Evolutionary conservation across 2,329 filamentous ascomycete genomes (phyloP).

Genomic region (Ophiocordyceps camponoti-floridani): DNA sequence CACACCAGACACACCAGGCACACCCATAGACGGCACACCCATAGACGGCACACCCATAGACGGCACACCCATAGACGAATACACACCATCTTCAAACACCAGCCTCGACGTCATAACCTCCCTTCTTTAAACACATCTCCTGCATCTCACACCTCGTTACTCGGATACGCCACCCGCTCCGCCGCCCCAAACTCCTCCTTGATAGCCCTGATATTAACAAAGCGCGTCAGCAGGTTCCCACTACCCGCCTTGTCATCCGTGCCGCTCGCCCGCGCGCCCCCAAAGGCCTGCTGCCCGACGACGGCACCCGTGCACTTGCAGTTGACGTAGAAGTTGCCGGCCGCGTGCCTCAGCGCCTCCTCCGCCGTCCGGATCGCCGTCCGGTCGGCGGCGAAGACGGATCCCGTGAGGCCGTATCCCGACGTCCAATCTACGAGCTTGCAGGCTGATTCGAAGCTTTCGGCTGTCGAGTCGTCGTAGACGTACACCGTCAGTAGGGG

Average conservation of each 20-base stretch:
- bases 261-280: constrained; percentile 47
- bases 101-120: too few relatives aligned
- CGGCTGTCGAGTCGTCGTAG: constrained; percentile 48
- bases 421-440: constrained; percentile 51
- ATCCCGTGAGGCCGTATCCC: constrained; percentile 63
- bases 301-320: constrained; percentile 64
- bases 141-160: constrained; percentile 40
- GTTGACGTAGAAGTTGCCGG: constrained; percentile 78
- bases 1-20: too few relatives aligned
- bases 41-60: too few relatives aligned
- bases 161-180: constrained; percentile 48
- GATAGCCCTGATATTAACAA: constrained; percentile 48
- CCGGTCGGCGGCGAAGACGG: constrained; percentile 56
- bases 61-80: too few relatives aligned
- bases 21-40: too few relatives aligned
- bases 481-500: constrained; percentile 59
- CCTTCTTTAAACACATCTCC: too few relatives aligned
- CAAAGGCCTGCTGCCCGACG: constrained; percentile 57
- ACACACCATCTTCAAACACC: too few relatives aligned
- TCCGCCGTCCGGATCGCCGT: constrained; percentile 49
- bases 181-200: constrained; percentile 60
- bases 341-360: constrained; percentile 51
- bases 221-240: constrained; percentile 42
- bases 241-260: constrained; percentile 62
- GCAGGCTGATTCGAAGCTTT: constrained; percentile 41